Evolutionary conservation across 805 yeast species (phyloP).

Genomic region (Nakazawaea molendinolei): DNA sequence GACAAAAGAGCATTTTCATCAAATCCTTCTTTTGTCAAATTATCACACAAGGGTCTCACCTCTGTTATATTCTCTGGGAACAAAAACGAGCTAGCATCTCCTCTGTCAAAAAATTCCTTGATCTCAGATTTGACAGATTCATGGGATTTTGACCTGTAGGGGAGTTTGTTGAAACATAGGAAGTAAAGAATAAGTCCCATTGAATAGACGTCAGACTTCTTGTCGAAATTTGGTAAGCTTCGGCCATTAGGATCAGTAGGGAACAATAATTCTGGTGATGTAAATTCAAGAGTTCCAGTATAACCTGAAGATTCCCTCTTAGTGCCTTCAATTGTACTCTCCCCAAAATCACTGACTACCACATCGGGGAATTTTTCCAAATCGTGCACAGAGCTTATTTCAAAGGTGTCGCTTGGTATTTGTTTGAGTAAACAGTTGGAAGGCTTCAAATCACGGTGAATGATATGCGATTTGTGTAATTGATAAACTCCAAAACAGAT

Average conservation of each 20-base stretch:
- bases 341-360: conserved; percentile 85
- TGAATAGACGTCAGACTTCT: conserved; percentile 73
- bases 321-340: conserved; percentile 70
- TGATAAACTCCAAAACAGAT: conserved; percentile 64
- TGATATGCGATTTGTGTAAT: conserved; percentile 65
- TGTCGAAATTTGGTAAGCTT: conserved; percentile 49
- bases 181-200: conserved; percentile 78
- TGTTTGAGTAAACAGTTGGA: conserved; percentile 69
- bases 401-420: conserved; percentile 19
- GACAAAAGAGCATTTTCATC: conserved; percentile 21
- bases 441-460: conserved; percentile 89
- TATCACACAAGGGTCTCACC: conserved; percentile 9
- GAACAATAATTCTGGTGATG: conserved; percentile 75
- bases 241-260: conserved; percentile 7
- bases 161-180: conserved; percentile 64
- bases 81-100: conserved; percentile 15
- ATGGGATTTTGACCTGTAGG: conserved; percentile 38
- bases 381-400: conserved; percentile 17
- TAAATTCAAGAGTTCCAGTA: conserved; percentile 83
- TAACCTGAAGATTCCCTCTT: conserved; percentile 65
- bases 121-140: conserved; percentile 21
- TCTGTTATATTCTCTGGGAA: conserved; percentile 13
- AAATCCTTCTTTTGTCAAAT: background rate
- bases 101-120: conserved; percentile 2
- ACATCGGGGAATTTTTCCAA: conserved; percentile 49